Conservation (phyloP, 2,329 filamentous ascomycete species). For the Fusarium lateritium region DNA sequence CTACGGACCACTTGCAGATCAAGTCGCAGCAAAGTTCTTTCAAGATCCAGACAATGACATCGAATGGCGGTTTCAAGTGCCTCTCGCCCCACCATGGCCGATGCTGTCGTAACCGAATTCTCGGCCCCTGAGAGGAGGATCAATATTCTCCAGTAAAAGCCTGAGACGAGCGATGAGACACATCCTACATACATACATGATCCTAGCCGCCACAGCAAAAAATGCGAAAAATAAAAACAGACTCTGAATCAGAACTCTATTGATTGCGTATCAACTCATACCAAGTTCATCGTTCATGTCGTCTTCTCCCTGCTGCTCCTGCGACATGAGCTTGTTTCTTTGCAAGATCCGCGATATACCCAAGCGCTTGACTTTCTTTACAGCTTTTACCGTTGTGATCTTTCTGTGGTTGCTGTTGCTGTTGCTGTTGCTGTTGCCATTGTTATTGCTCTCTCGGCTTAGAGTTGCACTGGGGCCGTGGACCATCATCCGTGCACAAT, state of each 20-base stretch:
- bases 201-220: constrained; percentile 10
- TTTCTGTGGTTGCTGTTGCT: constrained; percentile 1
- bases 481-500: constrained; percentile 18
- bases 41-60: constrained; percentile 22
- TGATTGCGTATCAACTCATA: constrained; percentile 8
- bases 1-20: constrained; percentile 30
- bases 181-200: constrained; percentile 20
- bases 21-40: constrained; percentile 18
- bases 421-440: neutral
- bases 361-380: constrained; percentile 39
- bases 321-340: constrained; percentile 24
- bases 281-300: constrained; percentile 40
- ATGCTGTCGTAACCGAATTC: constrained; percentile 35
- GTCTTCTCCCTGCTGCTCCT: constrained; percentile 13
- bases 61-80: constrained; percentile 48
- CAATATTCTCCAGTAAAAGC: constrained; percentile 23
- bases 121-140: constrained; percentile 33
- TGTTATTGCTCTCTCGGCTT: neutral
- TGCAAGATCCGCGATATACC: constrained; percentile 26
- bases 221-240: neutral
- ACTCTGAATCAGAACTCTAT: constrained; percentile 1
- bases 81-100: constrained; percentile 38
- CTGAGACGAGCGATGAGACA: constrained; percentile 41
- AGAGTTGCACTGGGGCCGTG: constrained; percentile 1
- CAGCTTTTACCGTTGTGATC: constrained; percentile 6